phyloP scores from a whole-genome alignment of 345 rosid species.

The Dimocarpus longan region DNA sequence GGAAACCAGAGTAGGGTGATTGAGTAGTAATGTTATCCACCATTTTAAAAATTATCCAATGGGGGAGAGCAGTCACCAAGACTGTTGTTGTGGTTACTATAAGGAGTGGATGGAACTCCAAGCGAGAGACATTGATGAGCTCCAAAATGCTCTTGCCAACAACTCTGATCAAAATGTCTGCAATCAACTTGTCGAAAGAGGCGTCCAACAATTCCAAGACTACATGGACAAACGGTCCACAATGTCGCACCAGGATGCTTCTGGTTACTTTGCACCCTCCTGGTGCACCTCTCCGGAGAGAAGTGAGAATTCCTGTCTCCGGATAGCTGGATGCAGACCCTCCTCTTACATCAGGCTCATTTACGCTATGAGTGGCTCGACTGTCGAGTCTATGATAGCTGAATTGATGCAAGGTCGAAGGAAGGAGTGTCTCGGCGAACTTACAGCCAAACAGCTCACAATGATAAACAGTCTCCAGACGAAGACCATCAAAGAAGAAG shows the following conservation, averaged over 20 bases:
- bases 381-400: constrained; percentile 27
- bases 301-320: constrained; percentile 44
- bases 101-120: constrained; percentile 35
- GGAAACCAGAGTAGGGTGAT: neutral
- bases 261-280: constrained; percentile 34
- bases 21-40: no score
- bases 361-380: constrained; percentile 32
- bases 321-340: constrained; percentile 58
- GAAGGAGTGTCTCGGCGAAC: constrained; percentile 21
- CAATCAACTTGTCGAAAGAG: constrained; percentile 18
- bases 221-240: constrained; percentile 25
- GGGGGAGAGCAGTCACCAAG: constrained; percentile 22
- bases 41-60: neutral
- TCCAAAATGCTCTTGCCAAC: constrained; percentile 10
- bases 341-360: constrained; percentile 41
- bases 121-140: constrained; percentile 29
- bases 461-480: constrained; percentile 37
- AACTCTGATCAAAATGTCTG: neutral
- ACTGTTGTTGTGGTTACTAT: constrained; percentile 19
- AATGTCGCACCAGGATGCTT: constrained; percentile 19
- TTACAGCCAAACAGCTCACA: constrained; percentile 30
- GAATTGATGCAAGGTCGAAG: constrained; percentile 18
- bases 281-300: constrained; percentile 48
- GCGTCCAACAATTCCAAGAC: constrained; percentile 24
- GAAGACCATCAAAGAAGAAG: constrained; percentile 36